Conservation (phyloP, 2,329 filamentous ascomycete species). For the Talaromyces sp. region DNA sequence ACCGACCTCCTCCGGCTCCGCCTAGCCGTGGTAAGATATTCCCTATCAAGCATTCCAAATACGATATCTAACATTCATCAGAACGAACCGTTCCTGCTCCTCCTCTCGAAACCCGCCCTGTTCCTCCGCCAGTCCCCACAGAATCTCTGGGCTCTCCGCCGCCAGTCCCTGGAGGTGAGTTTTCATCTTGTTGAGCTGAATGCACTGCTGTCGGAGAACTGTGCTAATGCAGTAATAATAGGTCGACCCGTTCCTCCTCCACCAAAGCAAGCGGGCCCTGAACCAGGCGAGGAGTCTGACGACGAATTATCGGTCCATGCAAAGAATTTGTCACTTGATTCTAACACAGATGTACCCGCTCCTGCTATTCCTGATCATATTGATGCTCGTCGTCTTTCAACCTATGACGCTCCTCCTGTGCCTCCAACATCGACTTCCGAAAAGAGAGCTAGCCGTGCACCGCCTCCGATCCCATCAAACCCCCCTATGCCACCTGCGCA, state of each 20-base stretch:
- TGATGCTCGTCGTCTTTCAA: conserved; percentile 43
- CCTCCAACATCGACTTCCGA: conserved; percentile 37
- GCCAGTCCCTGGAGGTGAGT: conserved; percentile 60
- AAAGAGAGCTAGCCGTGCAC: conserved; percentile 47
- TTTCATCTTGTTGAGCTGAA: not conserved
- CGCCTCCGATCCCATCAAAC: conserved; percentile 44
- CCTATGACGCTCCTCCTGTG: conserved; percentile 42
- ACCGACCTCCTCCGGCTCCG: conserved; percentile 47
- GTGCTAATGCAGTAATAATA: conserved; percentile 34
- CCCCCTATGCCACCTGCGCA: conserved; percentile 50
- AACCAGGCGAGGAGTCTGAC: conserved; percentile 81
- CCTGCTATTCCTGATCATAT: conserved; percentile 45
- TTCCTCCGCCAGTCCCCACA: conserved; percentile 39
- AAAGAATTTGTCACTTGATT: conserved; percentile 49
- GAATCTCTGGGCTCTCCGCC: conserved; percentile 40
- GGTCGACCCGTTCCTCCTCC: conserved; percentile 64
- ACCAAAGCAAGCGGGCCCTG: conserved; percentile 64
- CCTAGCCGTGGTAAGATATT: conserved; percentile 56
- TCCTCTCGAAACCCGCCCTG: conserved; percentile 43
- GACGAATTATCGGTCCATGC: conserved; percentile 72
- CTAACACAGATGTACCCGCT: conserved; percentile 48
- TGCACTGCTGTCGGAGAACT: not conserved
- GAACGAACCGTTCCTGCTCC: conserved; percentile 50
- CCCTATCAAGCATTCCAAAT: not conserved
- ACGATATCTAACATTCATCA: conserved; percentile 22